phyloP scores from a whole-genome alignment of 2,329 filamentous ascomycete genomes.

The Ophiostoma populinum region DNA sequence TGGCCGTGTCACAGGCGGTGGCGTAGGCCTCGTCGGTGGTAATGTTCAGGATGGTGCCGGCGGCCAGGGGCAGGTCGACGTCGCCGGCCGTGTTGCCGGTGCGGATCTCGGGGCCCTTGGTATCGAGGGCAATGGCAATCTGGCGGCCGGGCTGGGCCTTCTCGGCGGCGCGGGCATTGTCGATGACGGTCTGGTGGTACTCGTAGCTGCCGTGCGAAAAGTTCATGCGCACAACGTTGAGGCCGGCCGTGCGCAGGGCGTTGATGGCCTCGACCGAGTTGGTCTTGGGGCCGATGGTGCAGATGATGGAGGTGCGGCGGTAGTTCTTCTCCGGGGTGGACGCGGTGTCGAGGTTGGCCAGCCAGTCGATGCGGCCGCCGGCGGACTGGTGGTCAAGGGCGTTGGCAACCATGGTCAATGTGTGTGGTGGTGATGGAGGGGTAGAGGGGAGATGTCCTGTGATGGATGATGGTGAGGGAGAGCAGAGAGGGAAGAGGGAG shows the following conservation, averaged over 20 bases:
- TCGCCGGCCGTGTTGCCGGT: slow-evolving; percentile 58
- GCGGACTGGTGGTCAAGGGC: slow-evolving; percentile 76
- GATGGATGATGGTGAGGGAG: neutral
- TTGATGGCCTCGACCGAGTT: slow-evolving; percentile 97
- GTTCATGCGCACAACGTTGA: slow-evolving; percentile 99
- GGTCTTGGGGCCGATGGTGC: slow-evolving; percentile 97
- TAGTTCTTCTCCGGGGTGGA: slow-evolving; percentile 77
- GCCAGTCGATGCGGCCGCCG: slow-evolving; percentile 51
- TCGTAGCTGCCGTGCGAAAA: slow-evolving; percentile 90
- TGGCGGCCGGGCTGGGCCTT: slow-evolving; percentile 61
- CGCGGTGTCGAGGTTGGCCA: slow-evolving; percentile 67
- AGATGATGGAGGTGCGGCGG: slow-evolving; percentile 94
- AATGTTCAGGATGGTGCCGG: slow-evolving; percentile 77
- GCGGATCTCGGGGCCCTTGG: slow-evolving; percentile 45
- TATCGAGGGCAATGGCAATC: slow-evolving; percentile 82
- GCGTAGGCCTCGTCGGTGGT: slow-evolving; percentile 92
- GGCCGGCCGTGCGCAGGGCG: slow-evolving; percentile 70
- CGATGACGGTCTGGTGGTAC: slow-evolving; percentile 88
- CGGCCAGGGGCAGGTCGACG: slow-evolving; percentile 63
- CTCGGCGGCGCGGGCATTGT: slow-evolving; percentile 83
- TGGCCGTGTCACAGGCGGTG: slow-evolving; percentile 66
- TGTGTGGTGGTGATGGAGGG: neutral
- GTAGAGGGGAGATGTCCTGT: slow-evolving; percentile 2
- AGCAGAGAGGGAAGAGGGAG: neutral
- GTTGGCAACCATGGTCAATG: slow-evolving; percentile 33